Evolutionary conservation across 768 basidiomycete species (phyloP).

Genomic region (Russula sp.): DNA sequence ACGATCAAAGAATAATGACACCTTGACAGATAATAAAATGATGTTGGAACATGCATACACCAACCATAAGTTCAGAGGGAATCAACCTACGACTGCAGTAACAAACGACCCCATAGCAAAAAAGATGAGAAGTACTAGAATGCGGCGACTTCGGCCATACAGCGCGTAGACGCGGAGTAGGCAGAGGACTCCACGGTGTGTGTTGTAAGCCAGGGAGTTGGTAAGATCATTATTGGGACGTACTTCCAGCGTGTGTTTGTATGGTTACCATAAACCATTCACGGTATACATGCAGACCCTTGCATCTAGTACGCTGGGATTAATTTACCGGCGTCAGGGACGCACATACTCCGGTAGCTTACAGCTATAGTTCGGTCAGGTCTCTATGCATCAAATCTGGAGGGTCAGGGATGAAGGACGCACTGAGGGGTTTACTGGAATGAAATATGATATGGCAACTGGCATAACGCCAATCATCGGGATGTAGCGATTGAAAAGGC

Average conservation of each 20-base stretch:
- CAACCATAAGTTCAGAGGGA: neutral
- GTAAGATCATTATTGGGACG: neutral
- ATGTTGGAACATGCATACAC: neutral
- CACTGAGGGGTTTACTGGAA: neutral
- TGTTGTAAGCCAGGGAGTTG: neutral
- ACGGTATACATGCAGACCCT: slow-evolving; percentile 2
- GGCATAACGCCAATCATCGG: slow-evolving; percentile 40
- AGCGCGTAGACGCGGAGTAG: slow-evolving; percentile 16
- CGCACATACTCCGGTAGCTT: neutral
- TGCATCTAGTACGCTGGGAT: slow-evolving; percentile 2
- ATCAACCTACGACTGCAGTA: neutral
- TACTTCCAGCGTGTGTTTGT: slow-evolving; percentile 8
- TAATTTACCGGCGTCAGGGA: neutral
- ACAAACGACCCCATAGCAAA: neutral
- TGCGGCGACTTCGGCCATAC: slow-evolving; percentile 11
- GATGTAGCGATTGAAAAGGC: slow-evolving; percentile 51
- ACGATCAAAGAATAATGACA: neutral
- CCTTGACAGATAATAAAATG: neutral
- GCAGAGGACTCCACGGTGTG: slow-evolving; percentile 1
- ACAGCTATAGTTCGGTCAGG: slow-evolving; percentile 5
- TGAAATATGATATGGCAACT: slow-evolving; percentile 31
- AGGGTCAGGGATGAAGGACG: neutral
- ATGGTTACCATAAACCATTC: neutral
- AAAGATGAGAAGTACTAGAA: neutral
- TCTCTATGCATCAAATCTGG: neutral